phyloP scores from a whole-genome alignment of 139 green algal species.

The Chlorella sp. region DNA sequence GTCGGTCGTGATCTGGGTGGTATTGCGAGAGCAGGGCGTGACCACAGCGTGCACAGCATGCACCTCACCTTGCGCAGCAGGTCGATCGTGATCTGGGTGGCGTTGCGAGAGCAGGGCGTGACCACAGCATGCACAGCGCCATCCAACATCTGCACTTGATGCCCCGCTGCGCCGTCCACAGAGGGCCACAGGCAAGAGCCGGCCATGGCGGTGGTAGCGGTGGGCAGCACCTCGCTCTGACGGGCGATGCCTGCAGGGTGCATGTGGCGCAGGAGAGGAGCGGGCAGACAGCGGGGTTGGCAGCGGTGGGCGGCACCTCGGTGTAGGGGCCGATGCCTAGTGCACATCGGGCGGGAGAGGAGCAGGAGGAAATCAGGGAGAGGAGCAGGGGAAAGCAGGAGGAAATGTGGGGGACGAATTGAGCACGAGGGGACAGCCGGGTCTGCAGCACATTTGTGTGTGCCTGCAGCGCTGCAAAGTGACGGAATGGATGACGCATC shows the following conservation, averaged over 20 bases:
- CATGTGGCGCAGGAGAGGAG: neutral
- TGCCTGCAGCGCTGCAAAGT: too few species aligned
- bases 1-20: neutral
- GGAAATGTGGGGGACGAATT: too few species aligned
- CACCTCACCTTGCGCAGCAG: conserved; percentile 4
- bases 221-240: neutral
- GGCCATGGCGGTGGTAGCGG: neutral
- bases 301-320: too few species aligned
- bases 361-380: too few species aligned
- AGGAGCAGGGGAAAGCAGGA: too few species aligned
- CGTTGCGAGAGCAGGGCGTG: conserved; percentile 26
- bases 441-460: too few species aligned
- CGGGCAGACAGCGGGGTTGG: too few species aligned
- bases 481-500: too few species aligned
- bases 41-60: neutral
- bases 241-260: neutral
- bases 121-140: neutral
- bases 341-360: too few species aligned
- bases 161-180: conserved; percentile 1
- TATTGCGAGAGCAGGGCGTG: neutral
- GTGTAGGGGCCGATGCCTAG: neutral
- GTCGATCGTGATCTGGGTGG: neutral
- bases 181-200: conserved; percentile 15
- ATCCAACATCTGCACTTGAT: neutral
- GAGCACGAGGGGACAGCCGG: too few species aligned